Percentiles rank a stretch among this genome's conserved stretches.
Conservation (phyloP, 345 rosid species). For the Gossypium turneri region DNA sequence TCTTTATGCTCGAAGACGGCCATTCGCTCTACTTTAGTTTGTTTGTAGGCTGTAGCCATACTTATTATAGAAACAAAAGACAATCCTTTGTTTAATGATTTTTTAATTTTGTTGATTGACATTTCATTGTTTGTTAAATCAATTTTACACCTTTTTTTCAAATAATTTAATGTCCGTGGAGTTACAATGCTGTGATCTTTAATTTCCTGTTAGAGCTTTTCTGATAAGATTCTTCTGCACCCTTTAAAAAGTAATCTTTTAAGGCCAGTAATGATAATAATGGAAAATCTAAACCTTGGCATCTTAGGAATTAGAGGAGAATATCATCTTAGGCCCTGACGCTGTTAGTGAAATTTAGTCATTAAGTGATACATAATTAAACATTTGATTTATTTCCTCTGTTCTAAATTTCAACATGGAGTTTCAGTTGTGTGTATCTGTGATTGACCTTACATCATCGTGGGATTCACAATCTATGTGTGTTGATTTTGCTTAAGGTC, state of each 20-base stretch:
- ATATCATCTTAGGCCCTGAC: neutral
- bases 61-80: neutral
- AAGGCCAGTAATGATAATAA: neutral
- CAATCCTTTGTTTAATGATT: neutral
- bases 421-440: neutral
- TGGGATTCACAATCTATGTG: conserved; percentile 6
- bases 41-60: neutral
- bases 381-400: neutral
- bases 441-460: neutral
- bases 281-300: conserved; percentile 9
- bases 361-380: no score
- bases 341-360: neutral
- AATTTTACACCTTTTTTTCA: neutral
- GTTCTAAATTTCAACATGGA: neutral
- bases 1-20: neutral
- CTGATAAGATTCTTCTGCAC: neutral
- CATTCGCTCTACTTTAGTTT: neutral
- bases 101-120: neutral
- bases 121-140: neutral
- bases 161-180: neutral
- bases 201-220: neutral
- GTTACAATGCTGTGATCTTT: conserved; percentile 2
- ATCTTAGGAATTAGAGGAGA: neutral
- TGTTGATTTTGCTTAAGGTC: conserved; percentile 43
- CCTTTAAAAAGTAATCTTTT: neutral